Conservation (phyloP, 352 stramenopile genomes). For the Phytophthora cactorum region DNA sequence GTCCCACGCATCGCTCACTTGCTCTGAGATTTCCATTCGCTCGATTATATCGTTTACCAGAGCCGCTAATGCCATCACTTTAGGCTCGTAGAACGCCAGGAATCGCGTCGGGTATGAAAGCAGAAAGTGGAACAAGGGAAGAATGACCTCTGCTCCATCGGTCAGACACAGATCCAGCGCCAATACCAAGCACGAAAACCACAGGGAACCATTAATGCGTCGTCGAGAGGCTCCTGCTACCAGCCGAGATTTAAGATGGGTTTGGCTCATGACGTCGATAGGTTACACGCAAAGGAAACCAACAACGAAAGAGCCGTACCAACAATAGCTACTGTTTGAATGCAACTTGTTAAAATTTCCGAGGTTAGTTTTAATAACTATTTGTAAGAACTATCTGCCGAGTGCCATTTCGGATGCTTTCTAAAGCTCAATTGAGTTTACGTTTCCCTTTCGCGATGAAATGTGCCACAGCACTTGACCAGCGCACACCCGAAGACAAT, state of each 20-base stretch:
- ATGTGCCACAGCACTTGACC: too few species aligned
- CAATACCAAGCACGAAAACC: constrained; percentile 6
- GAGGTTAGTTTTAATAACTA: too few species aligned
- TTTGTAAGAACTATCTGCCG: too few species aligned
- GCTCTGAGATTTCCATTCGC: constrained; percentile 30
- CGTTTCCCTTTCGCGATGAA: too few species aligned
- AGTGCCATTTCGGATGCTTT: too few species aligned
- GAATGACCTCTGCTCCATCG: constrained; percentile 2
- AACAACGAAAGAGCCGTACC: too few species aligned
- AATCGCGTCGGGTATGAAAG: constrained; percentile 37
- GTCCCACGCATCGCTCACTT: constrained; percentile 40
- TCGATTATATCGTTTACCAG: constrained; percentile 10
- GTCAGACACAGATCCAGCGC: constrained; percentile 10
- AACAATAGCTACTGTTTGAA: neutral
- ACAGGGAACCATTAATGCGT: constrained; percentile 1
- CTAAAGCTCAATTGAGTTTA: too few species aligned
- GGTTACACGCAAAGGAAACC: neutral
- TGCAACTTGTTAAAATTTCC: neutral
- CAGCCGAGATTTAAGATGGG: neutral
- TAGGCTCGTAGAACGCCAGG: constrained; percentile 41
- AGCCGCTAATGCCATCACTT: constrained; percentile 19
- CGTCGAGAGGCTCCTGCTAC: constrained; percentile 1
- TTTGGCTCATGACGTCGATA: neutral
- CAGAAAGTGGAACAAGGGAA: constrained; percentile 24
- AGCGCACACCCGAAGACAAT: too few species aligned